Percentiles rank a stretch among this genome's conserved stretches.
Conservation (phyloP, 495 filamentous ascomycete genomes). For the Talaromyces thailandensis region DNA sequence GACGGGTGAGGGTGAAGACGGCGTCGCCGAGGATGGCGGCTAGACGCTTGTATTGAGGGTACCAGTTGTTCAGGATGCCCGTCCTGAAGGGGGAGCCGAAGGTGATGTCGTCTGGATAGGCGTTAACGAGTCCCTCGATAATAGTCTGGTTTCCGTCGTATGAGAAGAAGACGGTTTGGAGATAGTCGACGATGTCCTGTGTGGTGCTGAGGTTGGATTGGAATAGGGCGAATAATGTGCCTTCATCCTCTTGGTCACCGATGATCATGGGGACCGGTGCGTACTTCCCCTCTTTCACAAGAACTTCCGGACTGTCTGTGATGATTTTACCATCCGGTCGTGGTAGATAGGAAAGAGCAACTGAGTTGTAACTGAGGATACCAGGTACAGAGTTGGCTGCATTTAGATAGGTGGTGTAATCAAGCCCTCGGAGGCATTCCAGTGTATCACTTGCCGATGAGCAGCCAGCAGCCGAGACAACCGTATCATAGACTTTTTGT, state of each 20-base stretch:
- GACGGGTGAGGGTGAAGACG: slow-evolving; percentile 55
- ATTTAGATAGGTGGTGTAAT: slow-evolving; percentile 51
- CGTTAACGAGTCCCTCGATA: slow-evolving; percentile 43
- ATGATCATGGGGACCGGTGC: slow-evolving; percentile 49
- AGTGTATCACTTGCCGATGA: slow-evolving; percentile 44
- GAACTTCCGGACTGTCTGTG: slow-evolving; percentile 44
- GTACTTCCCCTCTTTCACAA: slow-evolving; percentile 41
- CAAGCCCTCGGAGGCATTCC: slow-evolving; percentile 49
- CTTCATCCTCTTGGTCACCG: slow-evolving; percentile 54
- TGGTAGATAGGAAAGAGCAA: slow-evolving; percentile 56
- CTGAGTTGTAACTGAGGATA: slow-evolving; percentile 52
- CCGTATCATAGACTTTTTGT: slow-evolving; percentile 54
- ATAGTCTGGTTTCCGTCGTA: slow-evolving; percentile 30
- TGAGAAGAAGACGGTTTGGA: slow-evolving; percentile 45
- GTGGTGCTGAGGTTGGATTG: slow-evolving; percentile 55
- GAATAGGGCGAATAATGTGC: slow-evolving; percentile 53
- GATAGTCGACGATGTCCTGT: slow-evolving; percentile 47
- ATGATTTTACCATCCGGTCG: slow-evolving; percentile 53
- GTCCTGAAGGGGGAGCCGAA: slow-evolving; percentile 60
- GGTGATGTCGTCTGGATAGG: slow-evolving; percentile 40
- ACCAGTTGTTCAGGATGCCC: slow-evolving; percentile 51
- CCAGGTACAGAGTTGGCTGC: slow-evolving; percentile 60
- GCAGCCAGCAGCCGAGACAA: slow-evolving; percentile 54
- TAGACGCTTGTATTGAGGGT: slow-evolving; percentile 67
- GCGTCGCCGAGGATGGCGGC: slow-evolving; percentile 68